Evolutionary conservation across 257 asterid genomes (phyloP).

Genomic region (Lithospermum erythrorhizon): DNA sequence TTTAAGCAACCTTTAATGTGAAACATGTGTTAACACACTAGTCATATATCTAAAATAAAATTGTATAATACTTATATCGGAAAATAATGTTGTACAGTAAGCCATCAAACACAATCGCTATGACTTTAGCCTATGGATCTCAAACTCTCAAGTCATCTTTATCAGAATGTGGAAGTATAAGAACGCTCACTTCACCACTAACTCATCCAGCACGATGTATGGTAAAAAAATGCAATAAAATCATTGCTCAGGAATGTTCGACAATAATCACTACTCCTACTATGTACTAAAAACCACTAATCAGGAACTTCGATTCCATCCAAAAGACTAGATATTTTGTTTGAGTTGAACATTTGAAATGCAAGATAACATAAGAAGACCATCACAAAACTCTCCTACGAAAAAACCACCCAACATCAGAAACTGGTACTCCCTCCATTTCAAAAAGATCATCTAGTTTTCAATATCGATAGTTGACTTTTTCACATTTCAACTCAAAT

Average conservation of each 20-base stretch:
- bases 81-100: background rate
- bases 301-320: too few species aligned
- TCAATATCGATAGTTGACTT: too few species aligned
- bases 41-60: slow-evolving; percentile 4
- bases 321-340: background rate
- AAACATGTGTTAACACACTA: slow-evolving; percentile 8
- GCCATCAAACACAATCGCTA: background rate
- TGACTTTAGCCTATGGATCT: background rate
- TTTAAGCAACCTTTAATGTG: slow-evolving; percentile 55
- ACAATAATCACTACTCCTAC: background rate
- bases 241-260: too few species aligned
- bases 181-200: background rate
- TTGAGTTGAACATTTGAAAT: too few species aligned
- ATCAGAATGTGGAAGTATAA: background rate
- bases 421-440: background rate
- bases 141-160: background rate
- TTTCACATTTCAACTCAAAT: background rate
- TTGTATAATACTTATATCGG: background rate
- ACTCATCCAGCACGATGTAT: background rate
- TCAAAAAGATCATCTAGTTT: background rate
- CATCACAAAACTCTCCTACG: background rate
- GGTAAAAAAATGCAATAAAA: too few species aligned
- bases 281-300: background rate
- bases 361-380: too few species aligned
- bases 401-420: background rate